Conservation (phyloP, 192 early-diverging fungal species). For the Mortierella antarctica region DNA sequence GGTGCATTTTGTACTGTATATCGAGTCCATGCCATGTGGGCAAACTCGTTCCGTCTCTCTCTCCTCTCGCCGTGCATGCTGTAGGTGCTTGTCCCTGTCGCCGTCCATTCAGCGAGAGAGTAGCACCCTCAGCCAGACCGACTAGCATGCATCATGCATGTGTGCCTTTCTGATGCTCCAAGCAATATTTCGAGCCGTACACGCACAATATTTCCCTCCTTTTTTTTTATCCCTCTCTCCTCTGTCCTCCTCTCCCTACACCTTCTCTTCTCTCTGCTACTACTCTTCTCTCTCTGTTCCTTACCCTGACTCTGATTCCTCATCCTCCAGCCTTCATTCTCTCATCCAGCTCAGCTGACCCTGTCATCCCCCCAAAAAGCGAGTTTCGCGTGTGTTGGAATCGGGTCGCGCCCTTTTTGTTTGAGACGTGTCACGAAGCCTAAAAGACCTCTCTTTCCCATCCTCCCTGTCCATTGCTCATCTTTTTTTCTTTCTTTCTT, state of each 20-base stretch:
- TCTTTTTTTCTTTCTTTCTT: constrained; percentile 3
- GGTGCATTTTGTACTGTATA: too few relatives aligned
- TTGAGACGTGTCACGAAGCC: neutral
- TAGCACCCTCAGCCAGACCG: too few relatives aligned
- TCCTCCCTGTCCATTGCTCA: constrained; percentile 18
- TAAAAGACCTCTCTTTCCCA: neutral
- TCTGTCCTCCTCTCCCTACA: neutral
- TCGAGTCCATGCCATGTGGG: too few relatives aligned
- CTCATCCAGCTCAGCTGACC: neutral
- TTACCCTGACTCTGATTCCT: neutral
- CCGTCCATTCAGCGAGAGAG: too few relatives aligned
- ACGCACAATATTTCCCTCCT: neutral
- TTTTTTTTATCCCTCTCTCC: neutral
- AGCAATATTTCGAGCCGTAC: neutral
- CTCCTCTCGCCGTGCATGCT: too few relatives aligned
- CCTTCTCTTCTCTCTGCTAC: neutral
- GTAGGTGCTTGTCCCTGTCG: too few relatives aligned
- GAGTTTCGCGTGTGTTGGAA: too few relatives aligned
- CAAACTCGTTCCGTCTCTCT: too few relatives aligned
- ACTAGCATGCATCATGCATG: neutral
- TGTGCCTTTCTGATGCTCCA: neutral
- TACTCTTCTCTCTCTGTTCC: neutral
- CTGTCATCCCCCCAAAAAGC: too few relatives aligned
- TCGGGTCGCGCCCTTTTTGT: too few relatives aligned
- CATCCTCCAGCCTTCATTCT: neutral